Conservation (phyloP, 2,329 filamentous ascomycete species). For the Stylonectria norvegica region DNA sequence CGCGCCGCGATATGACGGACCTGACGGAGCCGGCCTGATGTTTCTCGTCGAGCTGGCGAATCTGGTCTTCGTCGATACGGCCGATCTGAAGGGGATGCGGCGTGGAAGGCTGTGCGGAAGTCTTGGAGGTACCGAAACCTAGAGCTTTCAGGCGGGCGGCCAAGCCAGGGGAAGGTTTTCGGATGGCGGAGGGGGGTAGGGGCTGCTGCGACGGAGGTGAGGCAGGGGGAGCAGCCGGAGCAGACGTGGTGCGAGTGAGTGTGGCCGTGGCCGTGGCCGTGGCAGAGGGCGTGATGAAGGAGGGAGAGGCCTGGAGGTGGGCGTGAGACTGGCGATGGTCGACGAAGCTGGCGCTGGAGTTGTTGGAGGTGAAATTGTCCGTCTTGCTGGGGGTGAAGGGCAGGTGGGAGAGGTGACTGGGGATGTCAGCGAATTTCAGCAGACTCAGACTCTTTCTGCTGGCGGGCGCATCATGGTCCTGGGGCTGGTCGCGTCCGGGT, state of each 20-base stretch:
- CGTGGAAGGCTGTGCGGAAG: conserved; percentile 27
- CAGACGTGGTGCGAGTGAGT: conserved; percentile 21
- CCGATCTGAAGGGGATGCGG: conserved; percentile 52
- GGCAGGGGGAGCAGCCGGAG: conserved; percentile 16
- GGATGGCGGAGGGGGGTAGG: conserved; percentile 32
- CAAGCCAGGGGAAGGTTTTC: conserved; percentile 62
- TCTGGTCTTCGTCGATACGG: conserved; percentile 66
- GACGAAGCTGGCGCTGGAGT: conserved; percentile 13
- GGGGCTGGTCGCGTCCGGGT: conserved; percentile 1
- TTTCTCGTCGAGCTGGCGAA: conserved; percentile 65
- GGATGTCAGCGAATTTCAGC: conserved; percentile 29
- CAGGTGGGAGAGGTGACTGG: conserved; percentile 25
- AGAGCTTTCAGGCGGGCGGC: conserved; percentile 63
- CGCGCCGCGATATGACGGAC: conserved; percentile 58
- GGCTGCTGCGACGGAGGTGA: conserved; percentile 23
- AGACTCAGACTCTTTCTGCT: too few relatives aligned
- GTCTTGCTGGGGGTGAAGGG: conserved; percentile 27
- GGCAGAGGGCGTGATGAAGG: conserved; percentile 19
- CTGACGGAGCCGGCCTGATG: conserved; percentile 54
- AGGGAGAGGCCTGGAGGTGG: conserved; percentile 13
- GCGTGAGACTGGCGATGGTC: conserved; percentile 13
- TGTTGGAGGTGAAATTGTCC: conserved; percentile 13
- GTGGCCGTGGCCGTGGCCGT: conserved; percentile 22
- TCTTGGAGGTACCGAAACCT: conserved; percentile 51
- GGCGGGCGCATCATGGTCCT: conserved; percentile 24